Percentiles rank a stretch among this genome's conserved stretches.
Evolutionary conservation across 805 yeast genomes (phyloP).

Genomic region (Ogataea minuta): DNA sequence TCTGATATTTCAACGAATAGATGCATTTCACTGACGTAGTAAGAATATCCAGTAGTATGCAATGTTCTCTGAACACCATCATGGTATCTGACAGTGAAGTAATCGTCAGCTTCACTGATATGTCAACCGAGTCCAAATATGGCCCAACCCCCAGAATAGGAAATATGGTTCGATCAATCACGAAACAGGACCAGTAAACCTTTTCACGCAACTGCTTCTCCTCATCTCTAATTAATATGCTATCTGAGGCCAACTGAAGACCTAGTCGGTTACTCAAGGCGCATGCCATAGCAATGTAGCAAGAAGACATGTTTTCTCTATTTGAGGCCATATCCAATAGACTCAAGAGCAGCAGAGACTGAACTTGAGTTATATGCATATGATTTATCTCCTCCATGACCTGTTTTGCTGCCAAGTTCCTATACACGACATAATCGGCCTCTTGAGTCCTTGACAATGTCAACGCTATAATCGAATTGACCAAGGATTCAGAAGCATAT

Average conservation of each 20-base stretch:
- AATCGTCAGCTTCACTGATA: slow-evolving; percentile 11
- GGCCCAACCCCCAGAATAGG: slow-evolving; percentile 1
- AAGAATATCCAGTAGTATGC: slow-evolving; percentile 3
- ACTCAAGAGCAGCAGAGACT: slow-evolving; percentile 1
- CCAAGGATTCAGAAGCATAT: background rate
- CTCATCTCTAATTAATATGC: background rate
- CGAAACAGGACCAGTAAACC: slow-evolving; percentile 3
- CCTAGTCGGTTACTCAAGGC: slow-evolving; percentile 2
- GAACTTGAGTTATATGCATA: slow-evolving; percentile 2
- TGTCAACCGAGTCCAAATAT: slow-evolving; percentile 1
- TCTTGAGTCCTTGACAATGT: background rate
- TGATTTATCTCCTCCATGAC: slow-evolving; percentile 1
- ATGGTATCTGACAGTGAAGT: background rate
- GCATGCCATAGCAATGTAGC: slow-evolving; percentile 1
- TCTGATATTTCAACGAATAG: slow-evolving; percentile 3
- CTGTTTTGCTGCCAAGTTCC: slow-evolving; percentile 1
- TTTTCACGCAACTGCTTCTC: slow-evolving; percentile 1
- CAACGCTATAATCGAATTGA: background rate
- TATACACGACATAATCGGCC: background rate
- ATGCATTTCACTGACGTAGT: background rate
- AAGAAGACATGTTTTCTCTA: background rate
- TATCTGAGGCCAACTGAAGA: slow-evolving; percentile 1
- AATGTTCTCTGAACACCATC: slow-evolving; percentile 2
- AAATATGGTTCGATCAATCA: background rate
- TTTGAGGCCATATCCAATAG: slow-evolving; percentile 1